Evolutionary conservation across 192 early-diverging fungal genomes (phyloP), one percentile per base, ranked within the genome.

Genomic region (Diversispora epigaea): DNA sequence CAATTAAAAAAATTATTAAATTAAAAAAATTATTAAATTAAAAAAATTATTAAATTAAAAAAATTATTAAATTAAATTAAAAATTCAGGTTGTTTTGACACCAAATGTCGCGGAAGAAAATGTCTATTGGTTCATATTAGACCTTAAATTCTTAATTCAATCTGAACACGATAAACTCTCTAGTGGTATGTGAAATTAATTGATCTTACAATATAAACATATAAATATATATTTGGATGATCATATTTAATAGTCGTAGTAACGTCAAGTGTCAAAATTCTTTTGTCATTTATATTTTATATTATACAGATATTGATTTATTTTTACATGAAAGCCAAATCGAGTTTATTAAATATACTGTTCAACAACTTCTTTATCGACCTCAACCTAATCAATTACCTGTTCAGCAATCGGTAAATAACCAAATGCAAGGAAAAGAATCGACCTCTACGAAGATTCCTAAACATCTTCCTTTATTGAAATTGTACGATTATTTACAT

Each of bases 401-500:
- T n/a, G n/a, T 15, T 9, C 65, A 9, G 9, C 41, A 45, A 44
- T 15, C 45, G 10, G 4, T 21, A 19, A 67, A 21, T 10, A 17
- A 15, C 25, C 17, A 8, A 58, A 9, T 12, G 21, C 32, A 66
- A n/a, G 44, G 9, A n/a, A 54, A 71, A 3, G 4, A 17, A 32
- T 12, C 68, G 11, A 10, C 39, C 4, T 57, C 47, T 50, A 4
- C 10, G 7, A 44, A 50, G 3, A 8, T 45, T 41, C 52, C 69
- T 21, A 71, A 56, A 57, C 21, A n/a, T 8, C 32, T 55, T 19
- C 69, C 69, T 9, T 46, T 71, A n/a, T 25, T 71, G 6, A 39
- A 71, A 43, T 71, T 71, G 41, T 71, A 71, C 44, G 69, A 71
- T 43, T 71, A 41, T 71, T 45, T 71, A 57, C 69, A 41, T 56